Base-by-base conservation (phyloP, 805 yeast species). In the Saccharomyces kudriavzevii region DNA sequence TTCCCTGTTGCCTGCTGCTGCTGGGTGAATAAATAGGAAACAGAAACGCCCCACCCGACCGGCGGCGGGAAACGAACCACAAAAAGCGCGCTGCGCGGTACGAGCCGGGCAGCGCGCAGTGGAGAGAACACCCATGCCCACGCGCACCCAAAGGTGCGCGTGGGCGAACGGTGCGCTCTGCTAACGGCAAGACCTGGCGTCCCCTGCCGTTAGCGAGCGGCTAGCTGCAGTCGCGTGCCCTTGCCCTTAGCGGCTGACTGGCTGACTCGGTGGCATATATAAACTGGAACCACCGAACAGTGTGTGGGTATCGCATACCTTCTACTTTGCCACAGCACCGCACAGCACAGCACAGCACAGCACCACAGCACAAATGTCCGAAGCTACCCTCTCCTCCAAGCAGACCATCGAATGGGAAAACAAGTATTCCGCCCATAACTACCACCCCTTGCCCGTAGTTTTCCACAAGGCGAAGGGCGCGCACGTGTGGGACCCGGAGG, bases 401-500 rank as follows among this genome's bases (percentile, higher is more conserved):
- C 76, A 82, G 57, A 87, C 96, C 40, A 74, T 74, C 56, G 75
- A 79, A 51, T 82, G 79, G 73, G 97, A 92, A 72, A 72, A 79
- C 53, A 74, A 85, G 56, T 89, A 87, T 74, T 88, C 97, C 49
- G 98, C 98, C 29, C 97, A 91, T 75, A 92, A 92, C 77, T 92
- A 92, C 76, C 97, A 89, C 73, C 97, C 98, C 50, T 75, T 92
- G 58, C 98, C 98, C 11, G 97, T 92, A 56, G 97, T 92, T 14
- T 87, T 92, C 73, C 79, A 87, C 64, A 83, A 78, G 65, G 98
- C 96, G 14, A 59, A 70, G 55, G 98, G 98, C 49, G 96, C 97
- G 27, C 85, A 88, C 60, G 97, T 92, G 24, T 92, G 97, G 97
- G 98, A 92, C 70, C 97, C 97, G 6, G 98, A 92, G 73, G 97